phyloP scores from a whole-genome alignment of 1,139 yeast species.

The Hyphopichia burtonii region DNA sequence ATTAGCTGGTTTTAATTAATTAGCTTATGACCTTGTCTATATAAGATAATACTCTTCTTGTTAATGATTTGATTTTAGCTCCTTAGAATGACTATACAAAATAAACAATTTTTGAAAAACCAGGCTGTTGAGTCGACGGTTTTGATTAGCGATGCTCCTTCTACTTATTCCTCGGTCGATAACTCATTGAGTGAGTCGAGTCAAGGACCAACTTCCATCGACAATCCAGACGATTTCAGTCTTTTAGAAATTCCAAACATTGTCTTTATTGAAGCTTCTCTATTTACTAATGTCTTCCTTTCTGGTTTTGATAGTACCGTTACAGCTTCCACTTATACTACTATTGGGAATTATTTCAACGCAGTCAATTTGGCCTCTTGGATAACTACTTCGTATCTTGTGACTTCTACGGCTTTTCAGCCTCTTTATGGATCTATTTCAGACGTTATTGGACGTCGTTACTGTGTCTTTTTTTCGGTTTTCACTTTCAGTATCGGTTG shows the following conservation, averaged over 20 bases:
- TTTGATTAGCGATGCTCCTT: not conserved
- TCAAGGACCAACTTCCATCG: not conserved
- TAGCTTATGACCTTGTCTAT: too few species aligned
- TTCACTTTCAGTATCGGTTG: slow-evolving; percentile 26
- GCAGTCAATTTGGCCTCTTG: slow-evolving; percentile 34
- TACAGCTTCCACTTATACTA: slow-evolving; percentile 31
- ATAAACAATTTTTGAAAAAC: not conserved
- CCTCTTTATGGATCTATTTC: slow-evolving; percentile 51
- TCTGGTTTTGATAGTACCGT: slow-evolving; percentile 37
- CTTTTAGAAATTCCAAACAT: slow-evolving; percentile 11
- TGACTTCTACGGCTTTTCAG: slow-evolving; percentile 31
- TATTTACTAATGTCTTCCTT: slow-evolving; percentile 24
- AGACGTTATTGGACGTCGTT: slow-evolving; percentile 52
- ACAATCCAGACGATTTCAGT: not conserved
- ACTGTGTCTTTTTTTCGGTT: slow-evolving; percentile 22
- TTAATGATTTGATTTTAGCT: too few species aligned
- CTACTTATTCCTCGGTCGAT: not conserved
- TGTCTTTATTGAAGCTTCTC: slow-evolving; percentile 21
- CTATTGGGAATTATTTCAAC: slow-evolving; percentile 35
- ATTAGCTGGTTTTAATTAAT: too few species aligned
- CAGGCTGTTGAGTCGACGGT: not conserved
- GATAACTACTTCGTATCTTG: slow-evolving; percentile 40
- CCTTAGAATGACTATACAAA: not conserved
- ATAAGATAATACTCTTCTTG: too few species aligned
- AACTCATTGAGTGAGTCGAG: not conserved